These are phyloP conservation scores for Hypoxylon subgilvum DNA, from an alignment of 495 filamentous ascomycete species.

Conservation along the genomic window DNA sequence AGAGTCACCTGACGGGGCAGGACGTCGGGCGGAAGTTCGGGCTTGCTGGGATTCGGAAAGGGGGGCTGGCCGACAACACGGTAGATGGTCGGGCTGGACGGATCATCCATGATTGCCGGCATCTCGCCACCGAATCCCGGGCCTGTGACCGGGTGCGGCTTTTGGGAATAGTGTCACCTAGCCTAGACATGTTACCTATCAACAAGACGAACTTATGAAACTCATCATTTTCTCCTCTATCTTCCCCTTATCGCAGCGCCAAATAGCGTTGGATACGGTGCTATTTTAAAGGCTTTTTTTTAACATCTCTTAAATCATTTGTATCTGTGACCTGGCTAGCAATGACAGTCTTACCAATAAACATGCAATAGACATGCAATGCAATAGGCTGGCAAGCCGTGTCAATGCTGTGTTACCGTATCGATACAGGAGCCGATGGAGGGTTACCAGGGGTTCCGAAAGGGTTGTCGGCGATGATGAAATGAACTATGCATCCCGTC, in stretches of 20 bases:
- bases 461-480: slow-evolving; percentile 31
- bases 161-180: slow-evolving; percentile 8
- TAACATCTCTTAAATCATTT: too few species aligned
- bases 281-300: too few species aligned
- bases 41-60: slow-evolving; percentile 65
- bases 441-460: slow-evolving; percentile 21
- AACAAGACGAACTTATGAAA: slow-evolving; percentile 24
- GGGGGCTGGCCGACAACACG: slow-evolving; percentile 67
- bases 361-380: too few species aligned
- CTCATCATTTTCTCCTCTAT: slow-evolving; percentile 1
- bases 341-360: slow-evolving; percentile 24
- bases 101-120: slow-evolving; percentile 88
- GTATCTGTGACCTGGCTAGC: too few species aligned
- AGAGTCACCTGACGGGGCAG: slow-evolving; percentile 84
- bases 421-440: slow-evolving; percentile 23
- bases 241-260: background rate
- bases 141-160: background rate
- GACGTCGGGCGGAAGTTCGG: slow-evolving; percentile 71
- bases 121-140: slow-evolving; percentile 55
- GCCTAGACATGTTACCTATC: slow-evolving; percentile 33
- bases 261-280: too few species aligned
- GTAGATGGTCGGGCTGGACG: slow-evolving; percentile 64
- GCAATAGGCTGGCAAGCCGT: background rate
- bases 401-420: slow-evolving; percentile 33
- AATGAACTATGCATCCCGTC: slow-evolving; percentile 35